Conservation (phyloP, 768 basidiomycete species). For the Coprinopsis sp. region DNA sequence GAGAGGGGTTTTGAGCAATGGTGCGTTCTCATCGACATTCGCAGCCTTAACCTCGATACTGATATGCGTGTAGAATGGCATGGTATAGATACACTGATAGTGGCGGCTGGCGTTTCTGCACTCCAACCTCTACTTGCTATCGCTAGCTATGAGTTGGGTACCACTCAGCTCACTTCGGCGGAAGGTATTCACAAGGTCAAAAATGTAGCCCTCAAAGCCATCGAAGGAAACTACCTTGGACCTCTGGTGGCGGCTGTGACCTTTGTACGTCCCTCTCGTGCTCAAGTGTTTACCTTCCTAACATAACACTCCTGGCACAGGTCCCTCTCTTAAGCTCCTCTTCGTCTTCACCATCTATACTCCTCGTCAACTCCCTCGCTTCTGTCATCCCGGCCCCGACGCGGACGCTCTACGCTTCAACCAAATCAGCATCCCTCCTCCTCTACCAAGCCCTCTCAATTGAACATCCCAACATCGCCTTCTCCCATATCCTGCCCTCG, state of each 20-base stretch:
- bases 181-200: slow-evolving; percentile 59
- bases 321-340: slow-evolving; percentile 68
- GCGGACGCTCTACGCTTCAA: slow-evolving; percentile 77
- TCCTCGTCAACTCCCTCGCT: slow-evolving; percentile 76
- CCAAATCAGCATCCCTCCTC: slow-evolving; percentile 73
- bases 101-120: slow-evolving; percentile 82
- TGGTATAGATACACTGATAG: slow-evolving; percentile 77
- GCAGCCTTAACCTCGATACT: not conserved
- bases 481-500: slow-evolving; percentile 58
- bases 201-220: slow-evolving; percentile 52
- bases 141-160: slow-evolving; percentile 47
- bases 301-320: slow-evolving; percentile 32
- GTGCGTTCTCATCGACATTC: slow-evolving; percentile 34
- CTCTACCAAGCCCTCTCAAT: slow-evolving; percentile 78
- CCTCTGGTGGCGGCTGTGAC: slow-evolving; percentile 66
- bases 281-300: not conserved
- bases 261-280: slow-evolving; percentile 47
- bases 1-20: slow-evolving; percentile 45
- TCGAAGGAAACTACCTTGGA: slow-evolving; percentile 63
- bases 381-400: slow-evolving; percentile 83
- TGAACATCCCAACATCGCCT: slow-evolving; percentile 67
- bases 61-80: slow-evolving; percentile 54
- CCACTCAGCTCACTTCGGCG: slow-evolving; percentile 24
- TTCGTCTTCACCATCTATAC: slow-evolving; percentile 65
- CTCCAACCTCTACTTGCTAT: slow-evolving; percentile 70